Base-by-base conservation (phyloP, 495 filamentous ascomycete species). In the Thermochaetoides thermophila region DNA sequence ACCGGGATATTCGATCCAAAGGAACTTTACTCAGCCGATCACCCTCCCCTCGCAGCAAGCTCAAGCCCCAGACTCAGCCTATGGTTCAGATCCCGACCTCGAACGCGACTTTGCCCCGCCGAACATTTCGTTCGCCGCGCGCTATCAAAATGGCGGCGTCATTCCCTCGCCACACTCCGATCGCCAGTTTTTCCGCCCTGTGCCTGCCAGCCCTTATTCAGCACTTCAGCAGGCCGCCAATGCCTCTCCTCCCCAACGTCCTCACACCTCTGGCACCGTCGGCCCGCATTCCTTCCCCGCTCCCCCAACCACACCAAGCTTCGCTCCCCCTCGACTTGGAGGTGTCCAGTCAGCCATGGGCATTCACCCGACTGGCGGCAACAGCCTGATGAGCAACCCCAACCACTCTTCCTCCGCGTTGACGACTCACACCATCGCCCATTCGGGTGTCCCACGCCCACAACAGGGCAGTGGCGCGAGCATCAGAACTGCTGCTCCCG, bases 191-290 rank as follows among this genome's bases (percentile, higher is more conserved):
- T 70, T 68, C 46, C 56, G 56, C 7, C 67, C 68, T 1, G 67
- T 69, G 1, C 60, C 61, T n/a, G 66, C 64, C 9, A 65, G 55
- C 22, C 68, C 67, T 13, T 60, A 72, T 37, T 72, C 68, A 9
- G 66, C 68, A 15, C 34, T 71, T 7, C 68, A 67, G 35, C 63
- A 72, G 21, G n/a, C n/a, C n/a, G n/a, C n/a, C n/a, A n/a, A n/a
- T n/a, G n/a, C n/a, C n/a, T n/a, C n/a, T n/a, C n/a, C n/a, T n/a
- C n/a, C n/a, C n/a, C 21, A 24, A 48, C 42, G 68, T 16, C 68
- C 68, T 7, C 68, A 68, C 51, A 72, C 68, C 4, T 58, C 63
- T 15, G 50, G 61, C 38, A 48, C 48, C 27, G 26, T 44, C n/a
- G 34, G 44, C 23, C 38, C 44, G 19, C 37, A 48, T 32, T 48